Evolutionary conservation across 371 early-diverging fungal species (phyloP).

Genomic region (Lichtheimia hyalospora): DNA sequence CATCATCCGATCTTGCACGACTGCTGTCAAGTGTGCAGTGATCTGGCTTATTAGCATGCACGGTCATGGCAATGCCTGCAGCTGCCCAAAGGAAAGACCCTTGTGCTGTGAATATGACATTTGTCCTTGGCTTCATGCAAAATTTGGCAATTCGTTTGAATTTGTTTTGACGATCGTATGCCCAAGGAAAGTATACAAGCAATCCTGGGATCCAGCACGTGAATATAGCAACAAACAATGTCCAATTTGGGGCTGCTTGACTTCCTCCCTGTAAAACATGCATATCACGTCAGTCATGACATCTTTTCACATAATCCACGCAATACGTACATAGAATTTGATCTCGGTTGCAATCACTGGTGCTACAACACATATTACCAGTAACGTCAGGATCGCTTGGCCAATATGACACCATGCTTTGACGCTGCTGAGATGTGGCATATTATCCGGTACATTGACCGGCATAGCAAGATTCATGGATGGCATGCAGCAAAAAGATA

Average conservation of each 20-base stretch:
- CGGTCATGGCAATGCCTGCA: conserved; percentile 39
- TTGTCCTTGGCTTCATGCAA: conserved; percentile 37
- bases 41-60: conserved; percentile 25
- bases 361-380: conserved; percentile 27
- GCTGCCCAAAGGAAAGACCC: conserved; percentile 34
- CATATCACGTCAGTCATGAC: background rate
- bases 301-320: background rate
- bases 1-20: conserved; percentile 15
- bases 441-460: conserved; percentile 23
- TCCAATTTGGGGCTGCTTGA: conserved; percentile 39
- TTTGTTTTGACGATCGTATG: conserved; percentile 29
- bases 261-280: conserved; percentile 32
- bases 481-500: background rate
- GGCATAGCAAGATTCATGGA: conserved; percentile 18
- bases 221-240: conserved; percentile 23
- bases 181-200: conserved; percentile 36
- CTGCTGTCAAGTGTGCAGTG: conserved; percentile 27
- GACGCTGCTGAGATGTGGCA: conserved; percentile 29
- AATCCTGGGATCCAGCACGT: conserved; percentile 24
- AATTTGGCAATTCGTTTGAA: conserved; percentile 35
- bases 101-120: conserved; percentile 33
- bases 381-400: conserved; percentile 24
- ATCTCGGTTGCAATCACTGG: conserved; percentile 36
- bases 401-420: conserved; percentile 29
- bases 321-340: conserved; percentile 27